Conservation (phyloP, 2,329 filamentous ascomycete genomes). For the Fusarium sp. region DNA sequence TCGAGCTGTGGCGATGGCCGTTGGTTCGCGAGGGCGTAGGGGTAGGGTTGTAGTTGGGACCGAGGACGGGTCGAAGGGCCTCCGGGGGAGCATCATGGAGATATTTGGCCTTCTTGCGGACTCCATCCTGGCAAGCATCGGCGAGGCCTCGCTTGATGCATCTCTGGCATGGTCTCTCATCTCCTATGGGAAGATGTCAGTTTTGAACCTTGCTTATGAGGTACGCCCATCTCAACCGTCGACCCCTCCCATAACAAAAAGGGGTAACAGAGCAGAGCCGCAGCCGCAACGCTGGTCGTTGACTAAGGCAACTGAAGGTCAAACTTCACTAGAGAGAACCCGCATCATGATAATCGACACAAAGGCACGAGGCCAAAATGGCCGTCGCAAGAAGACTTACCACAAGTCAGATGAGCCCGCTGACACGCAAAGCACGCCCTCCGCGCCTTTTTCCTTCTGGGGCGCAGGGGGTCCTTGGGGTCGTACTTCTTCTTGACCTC, state of each 20-base stretch:
- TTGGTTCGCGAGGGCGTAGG: slow-evolving; percentile 59
- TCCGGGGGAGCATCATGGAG: slow-evolving; percentile 95
- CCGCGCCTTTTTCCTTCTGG: slow-evolving; percentile 93
- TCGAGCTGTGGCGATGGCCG: slow-evolving; percentile 61
- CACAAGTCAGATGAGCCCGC: slow-evolving; percentile 95
- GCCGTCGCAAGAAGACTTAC: slow-evolving; percentile 70
- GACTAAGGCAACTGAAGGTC: slow-evolving; percentile 5
- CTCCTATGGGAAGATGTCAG: slow-evolving; percentile 68
- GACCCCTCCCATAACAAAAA: background rate
- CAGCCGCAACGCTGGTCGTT: slow-evolving; percentile 3
- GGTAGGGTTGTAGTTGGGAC: slow-evolving; percentile 74
- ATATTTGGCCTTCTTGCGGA: slow-evolving; percentile 99
- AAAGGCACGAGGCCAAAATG: slow-evolving; percentile 3
- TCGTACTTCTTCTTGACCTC: slow-evolving; percentile 77
- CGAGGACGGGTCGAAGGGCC: slow-evolving; percentile 86
- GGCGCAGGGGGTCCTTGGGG: slow-evolving; percentile 90
- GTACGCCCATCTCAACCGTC: slow-evolving; percentile 5
- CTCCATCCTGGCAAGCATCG: slow-evolving; percentile 93
- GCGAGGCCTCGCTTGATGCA: slow-evolving; percentile 95
- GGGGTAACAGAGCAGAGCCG: slow-evolving; percentile 3
- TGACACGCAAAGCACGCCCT: slow-evolving; percentile 97
- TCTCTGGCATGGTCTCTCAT: slow-evolving; percentile 92
- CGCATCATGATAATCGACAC: slow-evolving; percentile 5
- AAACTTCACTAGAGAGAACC: slow-evolving; percentile 27
- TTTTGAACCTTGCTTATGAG: slow-evolving; percentile 15